A percentile compares a stretch with the other conserved stretches of the same genome.
phyloP scores from a whole-genome alignment of 768 basidiomycete genomes.

The Fomitopsis serialis region DNA sequence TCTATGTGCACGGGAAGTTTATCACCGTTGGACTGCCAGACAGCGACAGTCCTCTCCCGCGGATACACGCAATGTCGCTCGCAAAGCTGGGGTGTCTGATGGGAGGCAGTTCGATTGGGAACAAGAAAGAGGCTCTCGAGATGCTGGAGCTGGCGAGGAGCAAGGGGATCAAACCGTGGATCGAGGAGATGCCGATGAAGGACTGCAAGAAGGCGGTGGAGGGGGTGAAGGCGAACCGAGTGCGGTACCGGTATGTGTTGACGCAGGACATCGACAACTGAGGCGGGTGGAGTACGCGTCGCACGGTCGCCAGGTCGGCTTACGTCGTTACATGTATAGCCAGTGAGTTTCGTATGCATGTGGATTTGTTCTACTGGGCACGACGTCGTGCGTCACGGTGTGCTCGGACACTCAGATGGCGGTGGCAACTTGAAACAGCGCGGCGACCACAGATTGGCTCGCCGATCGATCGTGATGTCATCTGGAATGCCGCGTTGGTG shows the following conservation, averaged over 20 bases:
- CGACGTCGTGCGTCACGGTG: too few relatives aligned
- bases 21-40: constrained; percentile 56
- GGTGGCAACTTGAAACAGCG: too few relatives aligned
- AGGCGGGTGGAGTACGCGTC: background rate
- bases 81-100: constrained; percentile 18
- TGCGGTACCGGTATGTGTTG: constrained; percentile 52
- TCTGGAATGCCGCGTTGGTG: too few relatives aligned
- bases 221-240: constrained; percentile 40
- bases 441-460: too few relatives aligned
- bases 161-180: constrained; percentile 45
- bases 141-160: constrained; percentile 58
- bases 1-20: constrained; percentile 48
- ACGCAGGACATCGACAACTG: constrained; percentile 19
- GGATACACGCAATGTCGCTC: constrained; percentile 25
- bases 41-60: constrained; percentile 32
- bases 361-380: too few relatives aligned
- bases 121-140: constrained; percentile 48
- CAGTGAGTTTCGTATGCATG: too few relatives aligned
- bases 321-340: too few relatives aligned
- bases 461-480: too few relatives aligned
- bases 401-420: too few relatives aligned
- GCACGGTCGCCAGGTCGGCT: background rate
- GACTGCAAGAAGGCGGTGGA: constrained; percentile 43
- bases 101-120: constrained; percentile 41
- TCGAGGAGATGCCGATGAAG: constrained; percentile 39